Percentiles rank a stretch among this genome's conserved stretches.
Evolutionary conservation across 2,329 filamentous ascomycete genomes (phyloP).

Genomic region (Botrytis fragariae): DNA sequence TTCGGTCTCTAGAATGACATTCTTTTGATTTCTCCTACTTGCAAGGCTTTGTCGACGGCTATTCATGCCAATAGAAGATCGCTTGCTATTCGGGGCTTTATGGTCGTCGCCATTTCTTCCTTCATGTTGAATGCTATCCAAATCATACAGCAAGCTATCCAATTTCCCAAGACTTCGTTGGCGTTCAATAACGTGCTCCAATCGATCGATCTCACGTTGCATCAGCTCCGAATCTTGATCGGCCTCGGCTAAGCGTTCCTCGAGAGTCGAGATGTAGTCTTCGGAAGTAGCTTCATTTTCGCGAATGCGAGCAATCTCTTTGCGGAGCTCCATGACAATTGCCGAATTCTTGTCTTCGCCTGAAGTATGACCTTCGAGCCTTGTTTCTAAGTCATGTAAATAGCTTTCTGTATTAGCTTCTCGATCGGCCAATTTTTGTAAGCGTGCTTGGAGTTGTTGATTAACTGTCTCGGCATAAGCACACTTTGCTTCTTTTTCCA

Average conservation of each 20-base stretch:
- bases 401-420: constrained; percentile 92
- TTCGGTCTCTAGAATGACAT: constrained; percentile 52
- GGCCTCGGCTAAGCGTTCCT: constrained; percentile 90
- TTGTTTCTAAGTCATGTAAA: constrained; percentile 84
- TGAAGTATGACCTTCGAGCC: constrained; percentile 84
- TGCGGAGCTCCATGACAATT: constrained; percentile 81
- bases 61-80: constrained; percentile 43
- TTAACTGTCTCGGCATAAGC: constrained; percentile 93
- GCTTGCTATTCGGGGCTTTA: constrained; percentile 45
- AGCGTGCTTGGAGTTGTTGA: constrained; percentile 77
- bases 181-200: constrained; percentile 93
- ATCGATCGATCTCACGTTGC: constrained; percentile 90
- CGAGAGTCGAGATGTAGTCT: constrained; percentile 95
- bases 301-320: constrained; percentile 81
- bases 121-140: constrained; percentile 73
- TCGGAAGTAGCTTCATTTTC: constrained; percentile 90
- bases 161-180: constrained; percentile 93
- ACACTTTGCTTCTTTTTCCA: constrained; percentile 92
- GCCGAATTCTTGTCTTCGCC: constrained; percentile 91
- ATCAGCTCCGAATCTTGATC: constrained; percentile 96
- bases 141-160: constrained; percentile 85
- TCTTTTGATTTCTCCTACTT: constrained; percentile 55
- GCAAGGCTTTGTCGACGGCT: constrained; percentile 52
- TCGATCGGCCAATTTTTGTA: constrained; percentile 91
- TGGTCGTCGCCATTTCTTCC: constrained; percentile 45